Evolutionary conservation across 495 filamentous ascomycete genomes (phyloP).

Genomic region (Lentithecium fluviatile): DNA sequence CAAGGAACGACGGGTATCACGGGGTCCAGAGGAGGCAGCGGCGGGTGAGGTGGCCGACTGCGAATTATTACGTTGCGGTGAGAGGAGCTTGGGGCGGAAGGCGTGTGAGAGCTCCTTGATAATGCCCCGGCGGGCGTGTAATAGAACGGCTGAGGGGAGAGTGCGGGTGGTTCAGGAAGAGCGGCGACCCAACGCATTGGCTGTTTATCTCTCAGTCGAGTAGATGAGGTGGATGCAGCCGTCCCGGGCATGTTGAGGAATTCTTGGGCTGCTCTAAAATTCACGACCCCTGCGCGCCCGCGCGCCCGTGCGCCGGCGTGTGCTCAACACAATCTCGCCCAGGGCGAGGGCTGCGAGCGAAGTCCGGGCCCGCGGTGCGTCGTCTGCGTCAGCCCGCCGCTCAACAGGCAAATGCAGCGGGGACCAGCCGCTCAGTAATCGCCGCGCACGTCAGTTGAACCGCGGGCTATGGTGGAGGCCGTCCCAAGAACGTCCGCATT

Average conservation of each 20-base stretch:
- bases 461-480: not conserved
- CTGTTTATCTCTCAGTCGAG: slow-evolving; percentile 23
- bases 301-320: slow-evolving; percentile 10
- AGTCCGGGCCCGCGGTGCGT: not conserved
- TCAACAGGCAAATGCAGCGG: not conserved
- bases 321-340: slow-evolving; percentile 21
- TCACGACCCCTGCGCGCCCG: slow-evolving; percentile 3
- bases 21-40: slow-evolving; percentile 1
- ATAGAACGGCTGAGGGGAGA: slow-evolving; percentile 5
- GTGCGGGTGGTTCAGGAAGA: slow-evolving; percentile 20
- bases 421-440: not conserved
- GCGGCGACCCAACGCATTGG: slow-evolving; percentile 27
- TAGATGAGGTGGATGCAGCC: not conserved
- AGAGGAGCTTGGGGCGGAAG: not conserved
- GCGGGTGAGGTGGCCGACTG: slow-evolving; percentile 6
- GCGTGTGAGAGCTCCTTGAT: not conserved
- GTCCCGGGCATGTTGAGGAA: slow-evolving; percentile 17
- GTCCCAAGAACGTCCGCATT: slow-evolving; percentile 1
- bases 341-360: not conserved
- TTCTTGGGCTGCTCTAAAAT: slow-evolving; percentile 20
- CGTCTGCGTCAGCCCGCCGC: not conserved
- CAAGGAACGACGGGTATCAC: not conserved
- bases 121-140: slow-evolving; percentile 1
- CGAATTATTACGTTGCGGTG: slow-evolving; percentile 8
- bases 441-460: not conserved